Base-by-base conservation (phyloP, 495 filamentous ascomycete species). In the Penicillium argentinense region DNA sequence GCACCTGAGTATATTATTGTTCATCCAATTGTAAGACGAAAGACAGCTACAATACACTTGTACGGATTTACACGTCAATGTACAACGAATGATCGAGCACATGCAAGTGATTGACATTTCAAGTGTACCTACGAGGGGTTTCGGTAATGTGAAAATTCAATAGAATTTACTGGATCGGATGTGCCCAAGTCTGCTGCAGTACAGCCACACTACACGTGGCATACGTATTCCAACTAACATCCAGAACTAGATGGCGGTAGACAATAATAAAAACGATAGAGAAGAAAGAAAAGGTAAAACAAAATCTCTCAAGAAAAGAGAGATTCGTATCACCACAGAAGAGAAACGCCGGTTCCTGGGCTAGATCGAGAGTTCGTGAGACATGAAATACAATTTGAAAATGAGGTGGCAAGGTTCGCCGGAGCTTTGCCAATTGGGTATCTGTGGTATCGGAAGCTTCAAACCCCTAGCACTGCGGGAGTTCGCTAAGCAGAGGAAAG, bases 111-210 rank as follows among this genome's bases (percentile, higher is more conserved):
- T n/a, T n/a, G n/a, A n/a, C n/a, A n/a, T n/a, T n/a, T n/a, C n/a
- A n/a, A n/a, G n/a, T n/a, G n/a, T n/a, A n/a, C n/a, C n/a, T n/a
- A n/a, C n/a, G n/a, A n/a, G 25, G 12, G 25, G 6, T 28, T 28
- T 5, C 5, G 12, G 25, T 28, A 12, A 28, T 28, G 12, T 28
- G 25, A 28, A 69, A 96, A 96, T 67, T 97, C 91, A 67, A 93
- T 79, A 42, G 89, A 87, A 51, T 82, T 81, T 60, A 84, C n/a
- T n/a, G n/a, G n/a, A n/a, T n/a, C n/a, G n/a, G n/a, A n/a, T n/a
- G n/a, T n/a, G n/a, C n/a, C n/a, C n/a, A n/a, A n/a, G n/a, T n/a
- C n/a, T n/a, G n/a, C n/a, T 86, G 67, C 85, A 91, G 39, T 88
- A 87, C 57, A 68, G 74, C 32, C 34, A 14, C 33, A 25, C 40